phyloP scores from a whole-genome alignment of 805 yeast genomes.

The Hanseniaspora lachancei region DNA sequence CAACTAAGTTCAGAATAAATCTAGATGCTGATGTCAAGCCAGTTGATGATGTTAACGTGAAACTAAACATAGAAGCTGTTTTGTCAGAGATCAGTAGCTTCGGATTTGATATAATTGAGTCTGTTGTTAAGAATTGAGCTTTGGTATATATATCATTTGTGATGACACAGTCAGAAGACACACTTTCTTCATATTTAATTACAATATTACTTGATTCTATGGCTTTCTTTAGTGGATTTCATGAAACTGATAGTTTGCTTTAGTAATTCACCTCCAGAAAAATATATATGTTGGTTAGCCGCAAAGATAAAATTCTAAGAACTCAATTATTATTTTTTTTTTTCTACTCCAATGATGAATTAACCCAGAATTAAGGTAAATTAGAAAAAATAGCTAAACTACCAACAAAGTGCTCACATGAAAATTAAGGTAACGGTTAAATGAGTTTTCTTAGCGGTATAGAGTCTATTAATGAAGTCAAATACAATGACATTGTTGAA shows the following conservation, averaged over 20 bases:
- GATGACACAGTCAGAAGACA: conserved; percentile 16
- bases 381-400: not conserved
- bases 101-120: conserved; percentile 49
- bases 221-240: too few species aligned
- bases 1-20: conserved; percentile 57
- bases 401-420: too few species aligned
- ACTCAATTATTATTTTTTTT: too few species aligned
- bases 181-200: too few species aligned
- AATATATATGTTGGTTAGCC: too few species aligned
- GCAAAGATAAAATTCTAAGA: too few species aligned
- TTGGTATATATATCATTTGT: not conserved
- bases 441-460: not conserved
- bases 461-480: not conserved
- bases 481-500: not conserved
- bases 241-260: too few species aligned
- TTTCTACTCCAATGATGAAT: too few species aligned
- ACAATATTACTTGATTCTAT: too few species aligned
- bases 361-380: too few species aligned
- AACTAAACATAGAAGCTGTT: conserved; percentile 59
- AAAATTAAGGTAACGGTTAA: not conserved
- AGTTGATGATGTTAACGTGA: conserved; percentile 37
- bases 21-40: conserved; percentile 65
- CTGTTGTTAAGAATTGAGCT: not conserved
- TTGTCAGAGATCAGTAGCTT: conserved; percentile 53
- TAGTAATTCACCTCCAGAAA: too few species aligned